These are phyloP conservation scores for Rhodotorula glutinis DNA, from an alignment of 1,284 basidiomycete species.

Conservation along the genomic window DNA sequence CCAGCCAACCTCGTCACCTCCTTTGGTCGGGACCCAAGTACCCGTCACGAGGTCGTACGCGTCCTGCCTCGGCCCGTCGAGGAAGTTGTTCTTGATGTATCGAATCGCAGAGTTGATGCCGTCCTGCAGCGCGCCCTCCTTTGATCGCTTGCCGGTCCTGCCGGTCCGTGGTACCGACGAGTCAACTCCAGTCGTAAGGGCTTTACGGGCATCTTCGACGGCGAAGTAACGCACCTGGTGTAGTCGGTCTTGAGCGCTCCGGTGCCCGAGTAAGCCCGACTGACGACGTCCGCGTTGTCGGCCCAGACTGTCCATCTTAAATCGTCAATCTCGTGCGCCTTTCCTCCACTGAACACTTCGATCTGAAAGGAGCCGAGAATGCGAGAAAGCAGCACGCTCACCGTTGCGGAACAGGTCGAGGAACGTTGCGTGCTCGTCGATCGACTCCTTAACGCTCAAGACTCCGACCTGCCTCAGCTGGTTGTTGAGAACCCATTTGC, in stretches of 20 bases:
- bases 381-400: conserved; percentile 47
- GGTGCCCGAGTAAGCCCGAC: conserved; percentile 88
- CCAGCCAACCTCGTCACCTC: conserved; percentile 62
- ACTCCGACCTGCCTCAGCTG: conserved; percentile 75
- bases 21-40: conserved; percentile 67
- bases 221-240: conserved; percentile 56
- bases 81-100: conserved; percentile 95
- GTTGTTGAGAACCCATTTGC: conserved; percentile 73
- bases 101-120: conserved; percentile 80
- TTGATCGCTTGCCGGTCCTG: conserved; percentile 78
- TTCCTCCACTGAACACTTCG: no score
- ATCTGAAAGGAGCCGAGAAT: no score
- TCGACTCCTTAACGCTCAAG: conserved; percentile 62
- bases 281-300: conserved; percentile 90
- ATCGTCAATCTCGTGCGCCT: neutral
- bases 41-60: conserved; percentile 93
- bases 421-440: conserved; percentile 75
- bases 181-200: neutral
- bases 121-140: conserved; percentile 76
- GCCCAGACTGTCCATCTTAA: conserved; percentile 75
- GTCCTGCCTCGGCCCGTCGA: conserved; percentile 92
- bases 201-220: neutral
- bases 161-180: neutral
- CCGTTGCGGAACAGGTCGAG: conserved; percentile 83
- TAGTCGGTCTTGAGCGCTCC: conserved; percentile 97